Evolutionary conservation across 1,284 basidiomycete species (phyloP).

Genomic region (Peniophora sp.): DNA sequence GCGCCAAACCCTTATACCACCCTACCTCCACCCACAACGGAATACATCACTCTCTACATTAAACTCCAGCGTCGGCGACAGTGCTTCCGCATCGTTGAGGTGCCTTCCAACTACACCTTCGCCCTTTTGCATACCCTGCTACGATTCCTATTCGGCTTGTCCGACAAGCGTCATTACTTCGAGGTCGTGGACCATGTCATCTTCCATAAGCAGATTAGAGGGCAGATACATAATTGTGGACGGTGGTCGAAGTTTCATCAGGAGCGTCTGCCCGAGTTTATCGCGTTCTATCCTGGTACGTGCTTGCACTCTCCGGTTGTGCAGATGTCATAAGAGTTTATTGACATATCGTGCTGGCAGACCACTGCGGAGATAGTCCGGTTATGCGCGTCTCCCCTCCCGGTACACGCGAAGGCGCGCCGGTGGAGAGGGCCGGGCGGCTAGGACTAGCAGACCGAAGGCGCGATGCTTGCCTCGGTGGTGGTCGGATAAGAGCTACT

Average conservation of each 20-base stretch:
- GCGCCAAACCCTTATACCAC: not conserved
- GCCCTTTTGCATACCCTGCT: slow-evolving; percentile 25
- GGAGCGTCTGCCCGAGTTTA: too few relatives aligned
- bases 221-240: slow-evolving; percentile 24
- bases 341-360: too few relatives aligned
- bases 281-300: too few relatives aligned
- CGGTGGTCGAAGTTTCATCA: slow-evolving; percentile 1
- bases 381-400: not conserved
- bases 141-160: slow-evolving; percentile 29
- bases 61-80: slow-evolving; percentile 27
- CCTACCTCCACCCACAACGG: slow-evolving; percentile 8
- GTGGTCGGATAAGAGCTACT: too few relatives aligned
- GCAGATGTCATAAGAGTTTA: too few relatives aligned
- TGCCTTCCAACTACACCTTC: slow-evolving; percentile 27
- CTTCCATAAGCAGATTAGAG: slow-evolving; percentile 15
- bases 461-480: too few relatives aligned
- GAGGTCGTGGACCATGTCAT: slow-evolving; percentile 20
- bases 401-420: not conserved
- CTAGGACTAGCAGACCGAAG: too few relatives aligned
- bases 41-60: slow-evolving; percentile 23
- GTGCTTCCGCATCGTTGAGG: slow-evolving; percentile 22
- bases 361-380: too few relatives aligned
- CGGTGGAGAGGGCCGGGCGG: too few relatives aligned
- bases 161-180: slow-evolving; percentile 16
- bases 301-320: too few relatives aligned